Conservation (phyloP, 768 basidiomycete genomes). For the Phaffia tasmanica region DNA sequence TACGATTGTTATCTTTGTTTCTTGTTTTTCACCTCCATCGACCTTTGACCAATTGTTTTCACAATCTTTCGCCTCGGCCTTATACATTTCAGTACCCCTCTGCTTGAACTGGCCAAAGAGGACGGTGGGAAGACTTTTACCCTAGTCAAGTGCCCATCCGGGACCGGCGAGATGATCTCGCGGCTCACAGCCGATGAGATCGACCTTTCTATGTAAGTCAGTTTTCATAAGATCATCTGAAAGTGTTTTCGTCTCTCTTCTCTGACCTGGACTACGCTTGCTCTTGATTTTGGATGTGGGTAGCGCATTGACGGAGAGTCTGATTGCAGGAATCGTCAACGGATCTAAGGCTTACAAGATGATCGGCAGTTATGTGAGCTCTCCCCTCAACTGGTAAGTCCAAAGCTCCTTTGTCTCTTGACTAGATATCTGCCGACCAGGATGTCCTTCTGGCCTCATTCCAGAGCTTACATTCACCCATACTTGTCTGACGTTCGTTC, state of each 20-base stretch:
- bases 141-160: conserved; percentile 70
- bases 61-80: neutral
- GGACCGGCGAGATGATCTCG: conserved; percentile 48
- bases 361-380: conserved; percentile 80
- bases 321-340: conserved; percentile 86
- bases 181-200: conserved; percentile 64
- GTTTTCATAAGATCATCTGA: neutral
- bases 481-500: neutral
- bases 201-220: conserved; percentile 64
- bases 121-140: conserved; percentile 65
- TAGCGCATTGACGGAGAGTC: conserved; percentile 77
- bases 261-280: neutral
- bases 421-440: neutral
- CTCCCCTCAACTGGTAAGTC: conserved; percentile 71
- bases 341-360: conserved; percentile 70
- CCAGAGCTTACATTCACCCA: neutral
- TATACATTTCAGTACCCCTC: conserved; percentile 73
- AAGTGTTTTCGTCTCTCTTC: neutral
- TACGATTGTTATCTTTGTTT: neutral
- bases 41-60: neutral
- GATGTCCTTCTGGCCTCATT: neutral
- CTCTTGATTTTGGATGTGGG: neutral
- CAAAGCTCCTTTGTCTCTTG: conserved; percentile 1
- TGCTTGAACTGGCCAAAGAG: conserved; percentile 66
- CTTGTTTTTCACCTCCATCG: neutral